Conservation (phyloP, 2,329 filamentous ascomycete genomes). For the Colletotrichum aenigma region DNA sequence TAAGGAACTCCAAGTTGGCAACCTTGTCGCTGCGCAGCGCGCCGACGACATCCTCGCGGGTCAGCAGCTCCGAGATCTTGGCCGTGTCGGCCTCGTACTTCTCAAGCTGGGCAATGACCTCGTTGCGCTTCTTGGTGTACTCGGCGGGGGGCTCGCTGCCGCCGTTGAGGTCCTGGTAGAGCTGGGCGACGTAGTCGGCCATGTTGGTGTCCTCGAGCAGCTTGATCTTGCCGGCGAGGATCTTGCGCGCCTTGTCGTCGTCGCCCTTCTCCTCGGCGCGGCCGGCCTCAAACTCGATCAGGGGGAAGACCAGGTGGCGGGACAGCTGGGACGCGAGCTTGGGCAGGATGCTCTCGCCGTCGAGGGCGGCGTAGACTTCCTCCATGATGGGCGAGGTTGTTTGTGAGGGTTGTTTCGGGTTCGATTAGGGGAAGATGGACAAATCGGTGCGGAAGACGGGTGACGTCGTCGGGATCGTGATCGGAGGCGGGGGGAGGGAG, state of each 20-base stretch:
- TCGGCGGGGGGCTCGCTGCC: constrained; percentile 80
- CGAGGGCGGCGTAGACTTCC: constrained; percentile 22
- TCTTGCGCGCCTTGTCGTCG: constrained; percentile 64
- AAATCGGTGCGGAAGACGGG: neutral
- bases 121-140: constrained; percentile 87
- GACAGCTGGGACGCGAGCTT: constrained; percentile 92
- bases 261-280: constrained; percentile 78
- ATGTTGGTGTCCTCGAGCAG: constrained; percentile 98
- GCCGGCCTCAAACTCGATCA: constrained; percentile 88
- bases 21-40: constrained; percentile 96
- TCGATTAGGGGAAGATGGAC: neutral
- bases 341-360: constrained; percentile 68
- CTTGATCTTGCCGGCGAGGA: constrained; percentile 88
- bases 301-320: constrained; percentile 93
- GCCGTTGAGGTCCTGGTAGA: constrained; percentile 89
- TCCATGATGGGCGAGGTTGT: constrained; percentile 20
- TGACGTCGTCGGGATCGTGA: constrained; percentile 19
- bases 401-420: neutral
- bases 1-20: constrained; percentile 96
- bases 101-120: constrained; percentile 82
- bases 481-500: constrained; percentile 25
- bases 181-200: constrained; percentile 93
- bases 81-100: constrained; percentile 85
- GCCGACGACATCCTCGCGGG: constrained; percentile 86
- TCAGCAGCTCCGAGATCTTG: constrained; percentile 86